Evolutionary conservation across 2,329 filamentous ascomycete species (phyloP).

Genomic region (Pestalotiopsis sp.): DNA sequence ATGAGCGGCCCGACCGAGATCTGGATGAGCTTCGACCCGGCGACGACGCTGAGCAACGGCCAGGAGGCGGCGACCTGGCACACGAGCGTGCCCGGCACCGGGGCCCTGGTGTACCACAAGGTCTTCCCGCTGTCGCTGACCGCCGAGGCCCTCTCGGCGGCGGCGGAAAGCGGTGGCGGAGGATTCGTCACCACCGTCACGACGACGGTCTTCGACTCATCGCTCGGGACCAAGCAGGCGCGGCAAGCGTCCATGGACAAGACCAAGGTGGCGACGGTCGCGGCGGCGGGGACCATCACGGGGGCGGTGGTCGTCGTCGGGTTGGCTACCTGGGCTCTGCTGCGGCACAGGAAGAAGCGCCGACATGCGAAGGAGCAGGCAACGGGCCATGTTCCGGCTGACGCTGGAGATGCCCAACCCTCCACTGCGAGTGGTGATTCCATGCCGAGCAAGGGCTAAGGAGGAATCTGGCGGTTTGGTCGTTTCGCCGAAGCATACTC

Average conservation of each 20-base stretch:
- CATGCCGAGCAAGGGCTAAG: too few relatives aligned
- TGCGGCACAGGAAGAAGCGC: neutral
- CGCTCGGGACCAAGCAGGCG: neutral
- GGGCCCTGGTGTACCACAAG: conserved; percentile 9
- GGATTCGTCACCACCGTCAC: neutral
- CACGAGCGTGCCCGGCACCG: neutral
- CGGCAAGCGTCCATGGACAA: neutral
- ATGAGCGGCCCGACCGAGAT: neutral
- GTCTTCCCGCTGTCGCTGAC: conserved; percentile 7
- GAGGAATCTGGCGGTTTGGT: too few relatives aligned
- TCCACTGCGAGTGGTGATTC: too few relatives aligned
- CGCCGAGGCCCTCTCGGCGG: neutral
- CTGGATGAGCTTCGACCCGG: conserved; percentile 10
- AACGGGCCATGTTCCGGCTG: too few relatives aligned
- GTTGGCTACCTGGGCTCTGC: neutral
- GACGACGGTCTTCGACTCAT: neutral
- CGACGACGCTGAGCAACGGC: neutral
- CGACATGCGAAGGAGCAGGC: neutral
- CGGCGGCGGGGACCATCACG: neutral
- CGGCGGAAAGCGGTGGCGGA: neutral
- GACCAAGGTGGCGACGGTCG: neutral
- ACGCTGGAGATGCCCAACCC: too few relatives aligned
- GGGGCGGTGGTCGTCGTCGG: neutral
- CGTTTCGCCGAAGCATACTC: too few relatives aligned
- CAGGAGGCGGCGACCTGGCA: neutral